phyloP scores from a whole-genome alignment of 2,329 filamentous ascomycete species.

The Rosellinia necatrix region DNA sequence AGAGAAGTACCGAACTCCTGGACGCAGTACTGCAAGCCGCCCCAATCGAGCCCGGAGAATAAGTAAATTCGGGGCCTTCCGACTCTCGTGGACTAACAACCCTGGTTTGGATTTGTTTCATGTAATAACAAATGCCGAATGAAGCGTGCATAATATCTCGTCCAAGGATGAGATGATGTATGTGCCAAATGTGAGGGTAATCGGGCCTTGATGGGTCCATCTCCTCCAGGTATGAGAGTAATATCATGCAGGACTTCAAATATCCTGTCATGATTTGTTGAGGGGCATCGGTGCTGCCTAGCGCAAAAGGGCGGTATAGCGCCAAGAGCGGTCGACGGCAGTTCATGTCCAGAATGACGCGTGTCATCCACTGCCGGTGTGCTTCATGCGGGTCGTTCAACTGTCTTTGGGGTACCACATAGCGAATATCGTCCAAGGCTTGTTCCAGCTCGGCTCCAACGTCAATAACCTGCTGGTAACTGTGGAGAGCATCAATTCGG shows the following conservation, averaged over 20 bases:
- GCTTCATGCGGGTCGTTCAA: slow-evolving; percentile 49
- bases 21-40: slow-evolving; percentile 36
- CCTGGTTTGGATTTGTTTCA: slow-evolving; percentile 42
- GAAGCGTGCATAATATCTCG: slow-evolving; percentile 60
- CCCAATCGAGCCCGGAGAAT: slow-evolving; percentile 30
- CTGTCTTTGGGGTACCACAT: slow-evolving; percentile 54
- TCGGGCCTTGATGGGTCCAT: slow-evolving; percentile 53
- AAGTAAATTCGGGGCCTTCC: slow-evolving; percentile 18
- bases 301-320: slow-evolving; percentile 59
- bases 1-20: slow-evolving; percentile 37
- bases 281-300: slow-evolving; percentile 56
- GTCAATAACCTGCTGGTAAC: slow-evolving; percentile 58
- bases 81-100: slow-evolving; percentile 24
- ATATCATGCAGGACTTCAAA: slow-evolving; percentile 58
- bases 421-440: slow-evolving; percentile 59
- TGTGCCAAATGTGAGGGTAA: slow-evolving; percentile 54
- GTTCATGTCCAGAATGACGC: slow-evolving; percentile 59
- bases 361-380: slow-evolving; percentile 56
- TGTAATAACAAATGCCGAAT: slow-evolving; percentile 60
- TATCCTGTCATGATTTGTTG: slow-evolving; percentile 57
- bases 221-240: slow-evolving; percentile 61
- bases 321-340: slow-evolving; percentile 56
- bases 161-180: slow-evolving; percentile 58
- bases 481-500: slow-evolving; percentile 56
- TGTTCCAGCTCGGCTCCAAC: slow-evolving; percentile 58